Percentiles rank a stretch among this genome's conserved stretches.
Conservation (phyloP, 2,329 filamentous ascomycete genomes). For the Sarocladiaceae sp. region DNA sequence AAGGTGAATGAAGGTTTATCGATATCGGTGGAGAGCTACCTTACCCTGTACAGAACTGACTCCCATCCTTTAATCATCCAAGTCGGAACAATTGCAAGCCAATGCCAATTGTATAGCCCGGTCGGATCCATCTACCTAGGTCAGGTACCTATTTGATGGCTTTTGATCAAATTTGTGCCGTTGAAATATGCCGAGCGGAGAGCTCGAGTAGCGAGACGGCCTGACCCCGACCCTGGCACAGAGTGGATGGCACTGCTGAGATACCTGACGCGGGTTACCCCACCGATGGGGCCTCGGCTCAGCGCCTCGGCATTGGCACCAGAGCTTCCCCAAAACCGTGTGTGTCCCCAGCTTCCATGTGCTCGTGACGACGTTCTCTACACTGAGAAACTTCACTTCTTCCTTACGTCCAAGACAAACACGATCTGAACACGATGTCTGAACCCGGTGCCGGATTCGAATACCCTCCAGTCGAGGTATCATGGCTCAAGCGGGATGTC, state of each 20-base stretch:
- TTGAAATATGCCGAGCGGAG: background rate
- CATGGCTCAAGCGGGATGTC: slow-evolving; percentile 82
- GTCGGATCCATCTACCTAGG: no score
- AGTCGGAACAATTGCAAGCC: no score
- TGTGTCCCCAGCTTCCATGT: background rate
- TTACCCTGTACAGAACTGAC: no score
- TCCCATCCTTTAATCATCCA: no score
- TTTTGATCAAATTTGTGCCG: no score
- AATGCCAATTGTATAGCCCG: no score
- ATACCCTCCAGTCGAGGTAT: slow-evolving; percentile 67
- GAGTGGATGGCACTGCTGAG: background rate
- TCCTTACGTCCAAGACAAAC: background rate
- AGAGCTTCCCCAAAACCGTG: slow-evolving; percentile 4
- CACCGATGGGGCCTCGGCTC: slow-evolving; percentile 9
- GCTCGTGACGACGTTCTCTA: background rate
- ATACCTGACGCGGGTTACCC: background rate
- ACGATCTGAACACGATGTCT: slow-evolving; percentile 23
- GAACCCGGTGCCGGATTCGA: slow-evolving; percentile 65
- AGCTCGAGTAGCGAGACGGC: background rate
- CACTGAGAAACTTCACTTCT: background rate
- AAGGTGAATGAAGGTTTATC: no score
- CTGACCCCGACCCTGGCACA: background rate
- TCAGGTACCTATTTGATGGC: no score
- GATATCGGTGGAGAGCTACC: no score
- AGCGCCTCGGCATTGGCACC: background rate